Evolutionary conservation across 768 basidiomycete genomes (phyloP), one percentile per base, ranked within the genome.

Genomic region (Obba rivulosa): DNA sequence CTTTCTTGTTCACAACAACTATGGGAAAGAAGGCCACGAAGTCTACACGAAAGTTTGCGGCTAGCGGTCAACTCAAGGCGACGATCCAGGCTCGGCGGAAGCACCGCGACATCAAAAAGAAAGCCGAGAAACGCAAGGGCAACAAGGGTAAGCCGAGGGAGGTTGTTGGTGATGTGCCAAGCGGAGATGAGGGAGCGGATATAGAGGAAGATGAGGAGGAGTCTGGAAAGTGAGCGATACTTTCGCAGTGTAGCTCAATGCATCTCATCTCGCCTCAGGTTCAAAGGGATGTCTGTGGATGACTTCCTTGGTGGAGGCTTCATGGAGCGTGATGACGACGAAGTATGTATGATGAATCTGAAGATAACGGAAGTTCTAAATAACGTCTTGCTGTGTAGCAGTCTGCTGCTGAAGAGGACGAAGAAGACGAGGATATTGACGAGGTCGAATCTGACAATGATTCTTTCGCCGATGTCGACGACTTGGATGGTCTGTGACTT

Each of bases 41-140:
- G 67, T 80, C 89, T 0, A 86, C 87, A 10, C 83, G 85, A 62
- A 92, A 94, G 69, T 94, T 94, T 57, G 87, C 85, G 8, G 74
- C 88, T 3, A 91, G 87, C 50, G 94, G 94, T 1, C 83, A 87
- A 61, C 80, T 98, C 45, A 90, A 91, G 61, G 86, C 89, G 55
- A 80, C 82, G 17, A 96, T 98, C 43, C 77, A 90, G 57, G 77
- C 83, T 4, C 75, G 94, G n/a, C 79, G 83, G 49, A 88, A 91
- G 57, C 80, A 85, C 58, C 85, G 92, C 60, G 78, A 89, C 60
- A 70, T 80, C 52, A 78, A 80, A 58, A 87, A 85, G 66, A 83
- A 84, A 64, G 73, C 80, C 23, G 77, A 87, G 60, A 72, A 75
- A 36, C 76, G 85, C 54, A 78, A 71, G 55, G 28, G 28, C 28